These are phyloP conservation scores for Backusella macrospora DNA, from an alignment of 192 early-diverging fungal species.

Conservation along the genomic window DNA sequence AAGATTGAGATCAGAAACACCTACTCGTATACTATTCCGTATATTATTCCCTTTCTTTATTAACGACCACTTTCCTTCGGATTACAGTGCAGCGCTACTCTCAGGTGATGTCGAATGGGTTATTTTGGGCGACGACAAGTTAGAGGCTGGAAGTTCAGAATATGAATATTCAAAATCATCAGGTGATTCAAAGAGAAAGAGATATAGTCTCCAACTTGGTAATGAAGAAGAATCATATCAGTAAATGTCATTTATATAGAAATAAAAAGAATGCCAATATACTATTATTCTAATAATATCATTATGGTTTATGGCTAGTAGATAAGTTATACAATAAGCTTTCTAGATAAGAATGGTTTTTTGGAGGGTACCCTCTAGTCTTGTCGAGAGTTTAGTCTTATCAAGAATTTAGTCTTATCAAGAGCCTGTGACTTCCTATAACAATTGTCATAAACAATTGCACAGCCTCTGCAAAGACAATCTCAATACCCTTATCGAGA, in stretches of 20 bases:
- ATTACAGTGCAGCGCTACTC: constrained; percentile 48
- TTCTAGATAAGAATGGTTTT: too few relatives aligned
- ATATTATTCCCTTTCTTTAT: constrained; percentile 53
- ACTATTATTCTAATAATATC: too few relatives aligned
- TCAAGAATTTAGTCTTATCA: too few relatives aligned
- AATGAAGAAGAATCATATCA: background rate
- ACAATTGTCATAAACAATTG: too few relatives aligned
- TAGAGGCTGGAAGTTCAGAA: constrained; percentile 17
- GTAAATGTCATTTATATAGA: background rate
- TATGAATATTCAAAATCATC: constrained; percentile 4
- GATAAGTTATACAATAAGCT: too few relatives aligned
- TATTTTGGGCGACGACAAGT: constrained; percentile 28
- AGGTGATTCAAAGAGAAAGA: background rate
- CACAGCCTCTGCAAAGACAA: too few relatives aligned
- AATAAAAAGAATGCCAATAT: too few relatives aligned
- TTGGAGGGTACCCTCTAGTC: too few relatives aligned
- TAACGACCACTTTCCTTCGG: constrained; percentile 60
- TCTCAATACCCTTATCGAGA: too few relatives aligned
- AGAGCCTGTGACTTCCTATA: too few relatives aligned
- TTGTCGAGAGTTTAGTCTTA: too few relatives aligned
- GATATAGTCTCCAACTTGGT: constrained; percentile 9
- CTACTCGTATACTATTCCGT: constrained; percentile 49
- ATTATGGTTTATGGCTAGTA: too few relatives aligned
- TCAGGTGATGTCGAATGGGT: constrained; percentile 46
- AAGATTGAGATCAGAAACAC: constrained; percentile 45